A percentile compares a stretch with the other conserved stretches of the same genome.
phyloP scores from a whole-genome alignment of 2,329 filamentous ascomycete species.

The Cladosporium sp. region DNA sequence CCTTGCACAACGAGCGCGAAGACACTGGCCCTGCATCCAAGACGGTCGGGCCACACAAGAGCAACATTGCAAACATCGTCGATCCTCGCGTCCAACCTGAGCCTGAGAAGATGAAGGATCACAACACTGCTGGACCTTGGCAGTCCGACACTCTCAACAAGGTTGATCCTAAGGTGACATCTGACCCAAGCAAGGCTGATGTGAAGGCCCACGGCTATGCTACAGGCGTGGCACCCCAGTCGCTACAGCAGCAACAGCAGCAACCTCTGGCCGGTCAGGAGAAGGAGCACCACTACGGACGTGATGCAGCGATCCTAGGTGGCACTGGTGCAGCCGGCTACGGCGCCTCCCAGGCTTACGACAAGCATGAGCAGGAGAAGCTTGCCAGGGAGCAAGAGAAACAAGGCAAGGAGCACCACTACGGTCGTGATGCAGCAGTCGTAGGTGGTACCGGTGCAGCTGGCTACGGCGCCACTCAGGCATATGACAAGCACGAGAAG shows the following conservation, averaged over 20 bases:
- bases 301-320: slow-evolving; percentile 30
- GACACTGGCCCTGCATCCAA: slow-evolving; percentile 27
- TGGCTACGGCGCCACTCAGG: slow-evolving; percentile 12
- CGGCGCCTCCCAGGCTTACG: not conserved
- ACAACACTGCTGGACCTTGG: slow-evolving; percentile 17
- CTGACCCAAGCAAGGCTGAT: slow-evolving; percentile 2
- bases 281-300: slow-evolving; percentile 27
- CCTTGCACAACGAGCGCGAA: slow-evolving; percentile 26
- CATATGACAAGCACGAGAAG: not conserved
- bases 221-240: not conserved
- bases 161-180: slow-evolving; percentile 20
- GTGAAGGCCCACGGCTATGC: slow-evolving; percentile 7
- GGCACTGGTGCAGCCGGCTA: slow-evolving; percentile 27
- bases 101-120: slow-evolving; percentile 26
- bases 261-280: not conserved
- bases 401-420: slow-evolving; percentile 22
- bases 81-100: slow-evolving; percentile 18
- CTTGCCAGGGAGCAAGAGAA: not conserved
- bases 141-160: slow-evolving; percentile 16
- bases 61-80: slow-evolving; percentile 20
- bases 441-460: slow-evolving; percentile 29
- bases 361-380: not conserved
- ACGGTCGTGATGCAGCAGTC: slow-evolving; percentile 30
- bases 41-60: slow-evolving; percentile 16
- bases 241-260: not conserved